Percentiles rank a stretch among this genome's conserved stretches.
These are phyloP conservation scores for Yamadazyma nakazawae DNA, from an alignment of 805 yeast genomes.

Conservation along the genomic window DNA sequence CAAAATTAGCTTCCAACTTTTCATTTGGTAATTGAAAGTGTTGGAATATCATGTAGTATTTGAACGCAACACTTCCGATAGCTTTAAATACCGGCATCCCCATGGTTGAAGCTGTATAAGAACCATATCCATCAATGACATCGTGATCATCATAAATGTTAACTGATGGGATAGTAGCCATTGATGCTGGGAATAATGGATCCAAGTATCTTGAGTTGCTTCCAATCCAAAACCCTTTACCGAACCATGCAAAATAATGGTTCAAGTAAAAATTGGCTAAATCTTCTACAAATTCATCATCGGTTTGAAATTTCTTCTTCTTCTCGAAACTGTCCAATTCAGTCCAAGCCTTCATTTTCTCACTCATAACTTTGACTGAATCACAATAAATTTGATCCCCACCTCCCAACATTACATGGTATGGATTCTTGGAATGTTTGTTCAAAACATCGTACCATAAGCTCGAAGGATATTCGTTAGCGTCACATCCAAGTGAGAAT, in stretches of 20 bases:
- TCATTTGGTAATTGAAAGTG: slow-evolving; percentile 63
- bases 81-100: slow-evolving; percentile 59
- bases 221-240: slow-evolving; percentile 83
- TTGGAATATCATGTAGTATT: slow-evolving; percentile 88
- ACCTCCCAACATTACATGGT: slow-evolving; percentile 96
- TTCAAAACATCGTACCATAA: slow-evolving; percentile 83
- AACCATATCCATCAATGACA: slow-evolving; percentile 94
- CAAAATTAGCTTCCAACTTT: slow-evolving; percentile 26
- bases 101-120: slow-evolving; percentile 79
- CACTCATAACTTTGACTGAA: slow-evolving; percentile 59
- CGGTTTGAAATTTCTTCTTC: slow-evolving; percentile 38
- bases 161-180: slow-evolving; percentile 79
- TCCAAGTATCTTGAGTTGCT: slow-evolving; percentile 63
- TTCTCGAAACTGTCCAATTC: slow-evolving; percentile 47
- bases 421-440: slow-evolving; percentile 56
- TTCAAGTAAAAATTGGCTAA: slow-evolving; percentile 64
- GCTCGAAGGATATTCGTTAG: slow-evolving; percentile 64
- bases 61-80: slow-evolving; percentile 77
- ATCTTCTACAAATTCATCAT: slow-evolving; percentile 49
- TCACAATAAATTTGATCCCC: slow-evolving; percentile 96
- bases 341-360: slow-evolving; percentile 61
- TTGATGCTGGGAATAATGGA: slow-evolving; percentile 64
- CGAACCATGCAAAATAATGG: slow-evolving; percentile 86
- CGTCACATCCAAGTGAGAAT: slow-evolving; percentile 70
- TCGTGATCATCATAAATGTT: slow-evolving; percentile 95